Evolutionary conservation across 148 eudicot species (phyloP), one percentile per base, ranked within the genome.

Genomic region (Dianthus caryophyllus): DNA sequence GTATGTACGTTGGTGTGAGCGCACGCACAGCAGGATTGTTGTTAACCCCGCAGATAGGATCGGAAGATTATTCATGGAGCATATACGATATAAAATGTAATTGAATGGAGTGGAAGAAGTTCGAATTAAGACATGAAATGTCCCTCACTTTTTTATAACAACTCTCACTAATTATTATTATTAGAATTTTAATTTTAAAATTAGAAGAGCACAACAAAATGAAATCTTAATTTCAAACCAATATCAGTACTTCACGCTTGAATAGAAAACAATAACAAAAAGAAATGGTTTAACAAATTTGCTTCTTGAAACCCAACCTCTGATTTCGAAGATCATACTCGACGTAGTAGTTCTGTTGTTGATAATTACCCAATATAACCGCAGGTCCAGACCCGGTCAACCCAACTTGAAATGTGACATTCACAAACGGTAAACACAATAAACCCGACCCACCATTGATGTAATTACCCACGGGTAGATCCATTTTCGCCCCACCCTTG

Each of bases 351-450:
- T 90, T 82, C 61, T 80, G 87, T 72, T 87, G 92, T 71, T 85
- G 93, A 53, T 76, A 80, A 74, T 85, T 90, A 24, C 96, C 96
- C 65, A 90, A 22, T 11, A 87, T 85, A 0, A 89, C 77, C 5
- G 83, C 68, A 10, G 90, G 85, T 41, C 93, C 87, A 4, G 30
- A 38, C 2, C 36, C 67, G 24, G 54, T 50, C 54, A n/a, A 5
- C 10, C 41, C 48, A 2, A 75, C 73, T 22, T 55, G 44, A 5
- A 9, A 41, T 38, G 65, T 54, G 21, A 54, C 5, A 4, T 73
- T 78, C 1, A 85, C 77, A 1, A 87, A 65, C 0, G 85, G 84
- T 85, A 90, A 70, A 25, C 96, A 90, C 49, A 78, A 64, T 24
- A 71, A 76, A 1, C 64, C 69, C 7, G 51, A 5, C 1, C 62